phyloP scores from a whole-genome alignment of 2,329 filamentous ascomycete species.

The Neoascochyta sp. region DNA sequence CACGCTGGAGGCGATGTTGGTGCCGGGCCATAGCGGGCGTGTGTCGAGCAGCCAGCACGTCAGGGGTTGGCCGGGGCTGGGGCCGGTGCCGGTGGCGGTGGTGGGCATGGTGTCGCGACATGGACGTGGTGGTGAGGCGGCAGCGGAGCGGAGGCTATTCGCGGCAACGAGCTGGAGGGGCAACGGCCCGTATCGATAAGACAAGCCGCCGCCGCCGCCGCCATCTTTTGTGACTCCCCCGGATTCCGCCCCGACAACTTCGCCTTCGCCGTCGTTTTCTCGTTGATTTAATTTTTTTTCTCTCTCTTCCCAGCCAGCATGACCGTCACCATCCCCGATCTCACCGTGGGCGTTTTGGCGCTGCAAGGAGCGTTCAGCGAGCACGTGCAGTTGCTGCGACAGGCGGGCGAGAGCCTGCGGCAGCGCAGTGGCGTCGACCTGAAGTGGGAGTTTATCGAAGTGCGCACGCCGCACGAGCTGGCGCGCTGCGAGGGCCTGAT shows the following conservation, averaged over 20 bases:
- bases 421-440: slow-evolving; percentile 13
- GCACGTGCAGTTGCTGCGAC: slow-evolving; percentile 71
- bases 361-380: slow-evolving; percentile 93
- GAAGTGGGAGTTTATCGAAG: slow-evolving; percentile 66
- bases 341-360: slow-evolving; percentile 63
- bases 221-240: background rate
- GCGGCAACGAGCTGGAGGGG: too few relatives aligned
- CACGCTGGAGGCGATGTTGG: slow-evolving; percentile 42
- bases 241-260: background rate
- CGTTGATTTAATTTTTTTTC: background rate
- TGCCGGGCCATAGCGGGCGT: slow-evolving; percentile 45
- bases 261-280: background rate
- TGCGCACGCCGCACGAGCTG: slow-evolving; percentile 72
- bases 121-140: too few relatives aligned
- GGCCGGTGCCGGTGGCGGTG: background rate
- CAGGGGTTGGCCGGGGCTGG: slow-evolving; percentile 12
- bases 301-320: slow-evolving; percentile 13
- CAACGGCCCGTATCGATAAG: background rate
- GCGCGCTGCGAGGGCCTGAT: slow-evolving; percentile 74
- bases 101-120: too few relatives aligned
- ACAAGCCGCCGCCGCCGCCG: too few relatives aligned
- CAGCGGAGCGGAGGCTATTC: too few relatives aligned
- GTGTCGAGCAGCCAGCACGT: slow-evolving; percentile 52
- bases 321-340: slow-evolving; percentile 22
- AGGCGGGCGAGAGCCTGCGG: slow-evolving; percentile 57